phyloP scores from a whole-genome alignment of 2,329 filamentous ascomycete species.

The Fusarium decemcellulare region DNA sequence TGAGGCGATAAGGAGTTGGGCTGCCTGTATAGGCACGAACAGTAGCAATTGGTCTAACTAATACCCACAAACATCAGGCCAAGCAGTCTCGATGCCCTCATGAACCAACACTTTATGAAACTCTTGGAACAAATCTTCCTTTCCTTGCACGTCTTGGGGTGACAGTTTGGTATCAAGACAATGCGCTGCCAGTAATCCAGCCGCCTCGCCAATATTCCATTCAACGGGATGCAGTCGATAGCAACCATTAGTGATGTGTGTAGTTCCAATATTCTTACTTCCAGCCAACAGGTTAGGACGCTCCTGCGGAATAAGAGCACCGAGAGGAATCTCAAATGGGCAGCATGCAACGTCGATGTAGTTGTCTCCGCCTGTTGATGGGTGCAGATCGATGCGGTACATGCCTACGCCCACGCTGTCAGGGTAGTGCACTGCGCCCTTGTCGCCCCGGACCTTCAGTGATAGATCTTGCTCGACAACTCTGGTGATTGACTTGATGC shows the following conservation, averaged over 20 bases:
- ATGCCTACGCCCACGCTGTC: conserved; percentile 48
- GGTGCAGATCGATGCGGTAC: conserved; percentile 49
- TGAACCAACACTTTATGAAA: conserved; percentile 22
- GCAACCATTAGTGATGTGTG: conserved; percentile 48
- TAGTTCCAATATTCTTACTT: conserved; percentile 48
- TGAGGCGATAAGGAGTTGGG: too few species aligned
- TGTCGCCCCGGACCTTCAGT: conserved; percentile 33
- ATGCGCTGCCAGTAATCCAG: conserved; percentile 43
- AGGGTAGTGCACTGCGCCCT: conserved; percentile 42
- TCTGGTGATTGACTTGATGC: conserved; percentile 44
- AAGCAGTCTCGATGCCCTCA: conserved; percentile 35
- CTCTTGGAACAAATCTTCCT: conserved; percentile 13
- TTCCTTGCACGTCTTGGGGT: conserved; percentile 40
- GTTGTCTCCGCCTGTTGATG: conserved; percentile 47
- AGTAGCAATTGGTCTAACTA: not conserved
- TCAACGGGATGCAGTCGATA: conserved; percentile 48
- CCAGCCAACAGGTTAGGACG: conserved; percentile 43
- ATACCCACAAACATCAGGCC: conserved; percentile 37
- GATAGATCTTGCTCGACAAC: conserved; percentile 47
- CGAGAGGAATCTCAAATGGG: conserved; percentile 47
- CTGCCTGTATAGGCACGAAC: too few species aligned
- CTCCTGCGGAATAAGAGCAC: conserved; percentile 39
- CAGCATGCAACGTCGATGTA: conserved; percentile 50
- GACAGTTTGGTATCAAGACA: conserved; percentile 37
- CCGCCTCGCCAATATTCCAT: conserved; percentile 48